Percentiles rank a stretch among this genome's conserved stretches.
These are phyloP conservation scores for Dipodascopsis uninucleata DNA, from an alignment of 805 yeast species.

Conservation along the genomic window DNA sequence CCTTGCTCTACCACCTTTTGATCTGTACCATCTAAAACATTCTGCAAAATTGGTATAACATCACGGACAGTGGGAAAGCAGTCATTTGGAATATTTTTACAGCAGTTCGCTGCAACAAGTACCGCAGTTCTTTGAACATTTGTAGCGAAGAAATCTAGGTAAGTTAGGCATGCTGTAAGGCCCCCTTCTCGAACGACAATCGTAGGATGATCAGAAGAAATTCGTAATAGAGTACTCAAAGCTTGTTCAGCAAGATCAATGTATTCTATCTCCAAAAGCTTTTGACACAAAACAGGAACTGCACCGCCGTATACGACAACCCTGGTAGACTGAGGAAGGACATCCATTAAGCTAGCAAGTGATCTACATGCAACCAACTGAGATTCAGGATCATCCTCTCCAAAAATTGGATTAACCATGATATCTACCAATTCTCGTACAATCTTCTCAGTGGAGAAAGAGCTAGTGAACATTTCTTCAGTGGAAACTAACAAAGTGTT, in stretches of 20 bases:
- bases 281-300: conserved; percentile 60
- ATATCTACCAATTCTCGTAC: conserved; percentile 54
- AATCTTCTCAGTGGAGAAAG: conserved; percentile 56
- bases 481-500: conserved; percentile 35
- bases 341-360: conserved; percentile 74
- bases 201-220: conserved; percentile 36
- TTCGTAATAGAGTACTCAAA: conserved; percentile 47
- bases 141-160: conserved; percentile 80
- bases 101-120: conserved; percentile 65
- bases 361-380: conserved; percentile 82
- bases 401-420: conserved; percentile 53
- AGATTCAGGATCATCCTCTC: conserved; percentile 64
- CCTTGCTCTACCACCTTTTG: conserved; percentile 57
- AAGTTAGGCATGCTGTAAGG: conserved; percentile 60
- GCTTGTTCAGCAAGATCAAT: conserved; percentile 94
- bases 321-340: conserved; percentile 59
- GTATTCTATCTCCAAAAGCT: conserved; percentile 68
- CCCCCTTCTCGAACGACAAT: conserved; percentile 53
- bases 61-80: conserved; percentile 50
- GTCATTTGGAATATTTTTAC: conserved; percentile 45
- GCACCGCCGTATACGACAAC: conserved; percentile 63
- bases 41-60: conserved; percentile 57
- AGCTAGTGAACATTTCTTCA: conserved; percentile 32
- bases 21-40: conserved; percentile 53
- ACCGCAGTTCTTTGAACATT: conserved; percentile 86